A percentile compares a stretch with the other conserved stretches of the same genome.
Evolutionary conservation across 2,329 filamentous ascomycete species (phyloP).

Genomic region (Fusarium sterilihyphosum): DNA sequence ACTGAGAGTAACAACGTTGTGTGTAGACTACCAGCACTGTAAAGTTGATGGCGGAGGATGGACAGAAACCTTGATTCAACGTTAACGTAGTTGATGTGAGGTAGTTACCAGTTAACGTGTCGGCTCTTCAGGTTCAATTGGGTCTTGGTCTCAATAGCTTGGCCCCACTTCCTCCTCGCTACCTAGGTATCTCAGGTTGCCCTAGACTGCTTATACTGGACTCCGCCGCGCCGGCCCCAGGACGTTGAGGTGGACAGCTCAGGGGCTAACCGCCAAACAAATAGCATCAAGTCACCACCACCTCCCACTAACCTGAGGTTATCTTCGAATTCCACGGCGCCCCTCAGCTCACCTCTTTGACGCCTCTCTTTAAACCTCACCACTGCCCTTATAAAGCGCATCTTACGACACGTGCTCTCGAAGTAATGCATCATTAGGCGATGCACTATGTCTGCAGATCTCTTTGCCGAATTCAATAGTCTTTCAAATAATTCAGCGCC

Average conservation of each 20-base stretch:
- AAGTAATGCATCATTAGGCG: slow-evolving; percentile 27
- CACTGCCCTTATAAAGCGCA: not conserved
- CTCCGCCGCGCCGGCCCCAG: slow-evolving; percentile 3
- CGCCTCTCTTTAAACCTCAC: not conserved
- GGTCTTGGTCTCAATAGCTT: slow-evolving; percentile 18
- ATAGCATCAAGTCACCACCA: slow-evolving; percentile 2
- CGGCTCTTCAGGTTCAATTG: slow-evolving; percentile 26
- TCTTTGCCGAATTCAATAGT: slow-evolving; percentile 71
- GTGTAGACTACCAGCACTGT: slow-evolving; percentile 1
- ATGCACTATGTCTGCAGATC: slow-evolving; percentile 69
- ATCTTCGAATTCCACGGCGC: slow-evolving; percentile 4
- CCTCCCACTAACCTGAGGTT: not conserved
- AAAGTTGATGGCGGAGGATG: slow-evolving; percentile 26
- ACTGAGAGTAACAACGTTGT: not conserved
- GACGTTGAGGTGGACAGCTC: not conserved
- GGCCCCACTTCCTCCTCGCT: slow-evolving; percentile 30
- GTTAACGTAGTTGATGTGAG: not conserved
- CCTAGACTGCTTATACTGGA: slow-evolving; percentile 10
- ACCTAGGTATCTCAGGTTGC: not conserved
- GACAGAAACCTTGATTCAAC: slow-evolving; percentile 18
- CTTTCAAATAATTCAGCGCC: slow-evolving; percentile 52
- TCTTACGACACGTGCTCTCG: slow-evolving; percentile 9
- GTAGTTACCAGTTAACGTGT: not conserved
- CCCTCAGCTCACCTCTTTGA: not conserved
- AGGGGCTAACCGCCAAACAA: slow-evolving; percentile 32